These are phyloP conservation scores for Candida pseudocylindracea DNA, from an alignment of 1,139 yeast species.

Conservation along the genomic window DNA sequence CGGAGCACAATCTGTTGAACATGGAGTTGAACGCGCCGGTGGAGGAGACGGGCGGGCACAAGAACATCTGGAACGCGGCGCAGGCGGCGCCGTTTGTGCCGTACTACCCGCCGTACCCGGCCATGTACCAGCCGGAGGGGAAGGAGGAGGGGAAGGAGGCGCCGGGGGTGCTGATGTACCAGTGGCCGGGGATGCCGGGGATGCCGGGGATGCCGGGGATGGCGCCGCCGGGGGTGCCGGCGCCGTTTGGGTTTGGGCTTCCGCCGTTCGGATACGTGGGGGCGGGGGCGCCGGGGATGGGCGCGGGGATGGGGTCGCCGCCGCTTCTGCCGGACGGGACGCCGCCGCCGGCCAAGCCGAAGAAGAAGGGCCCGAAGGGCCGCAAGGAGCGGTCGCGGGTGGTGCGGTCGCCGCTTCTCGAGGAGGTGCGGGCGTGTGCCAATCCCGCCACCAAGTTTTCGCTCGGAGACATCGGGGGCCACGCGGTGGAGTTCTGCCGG, in stretches of 20 bases:
- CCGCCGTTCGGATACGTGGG: constrained; percentile 1
- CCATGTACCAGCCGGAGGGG: neutral
- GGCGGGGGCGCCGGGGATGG: constrained; percentile 2
- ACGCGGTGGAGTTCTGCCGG: constrained; percentile 78
- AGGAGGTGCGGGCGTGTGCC: constrained; percentile 44
- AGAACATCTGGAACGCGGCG: constrained; percentile 45
- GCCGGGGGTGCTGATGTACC: constrained; percentile 4
- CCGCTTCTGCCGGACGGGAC: neutral
- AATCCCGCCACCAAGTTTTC: constrained; percentile 39
- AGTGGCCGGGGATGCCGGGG: constrained; percentile 25
- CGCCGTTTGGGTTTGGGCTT: too few species aligned
- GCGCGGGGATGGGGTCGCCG: neutral
- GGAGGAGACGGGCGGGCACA: constrained; percentile 5
- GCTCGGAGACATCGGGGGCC: constrained; percentile 62
- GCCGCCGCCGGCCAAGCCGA: neutral
- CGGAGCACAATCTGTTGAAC: constrained; percentile 20
- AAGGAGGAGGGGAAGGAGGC: constrained; percentile 2
- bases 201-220: constrained; percentile 8
- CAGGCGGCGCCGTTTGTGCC: constrained; percentile 30
- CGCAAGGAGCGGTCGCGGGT: constrained; percentile 17
- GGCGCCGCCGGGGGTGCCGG: too few species aligned
- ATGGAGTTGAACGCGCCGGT: constrained; percentile 21
- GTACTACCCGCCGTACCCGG: constrained; percentile 10
- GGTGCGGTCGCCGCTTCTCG: constrained; percentile 60
- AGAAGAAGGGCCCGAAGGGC: neutral